Evolutionary conservation across 2,329 filamentous ascomycete species (phyloP).

Genomic region (Rosellinia necatrix): DNA sequence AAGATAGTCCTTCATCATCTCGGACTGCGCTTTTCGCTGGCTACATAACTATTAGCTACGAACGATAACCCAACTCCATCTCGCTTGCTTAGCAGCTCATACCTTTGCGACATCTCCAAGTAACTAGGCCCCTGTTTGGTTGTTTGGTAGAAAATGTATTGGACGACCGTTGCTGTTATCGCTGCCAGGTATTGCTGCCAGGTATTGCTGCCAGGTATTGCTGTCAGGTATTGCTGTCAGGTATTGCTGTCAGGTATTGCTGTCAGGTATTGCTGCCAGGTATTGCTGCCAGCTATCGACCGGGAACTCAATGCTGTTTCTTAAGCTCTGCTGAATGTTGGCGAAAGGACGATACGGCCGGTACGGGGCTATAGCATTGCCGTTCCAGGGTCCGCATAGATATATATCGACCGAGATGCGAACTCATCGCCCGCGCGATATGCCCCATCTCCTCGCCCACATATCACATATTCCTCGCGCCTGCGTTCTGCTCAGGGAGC

Average conservation of each 20-base stretch:
- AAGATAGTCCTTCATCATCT: slow-evolving; percentile 35
- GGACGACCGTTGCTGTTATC: no score
- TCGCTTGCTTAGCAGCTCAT: background rate
- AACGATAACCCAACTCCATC: background rate
- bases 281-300: no score
- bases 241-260: no score
- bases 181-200: no score
- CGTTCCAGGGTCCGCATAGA: background rate
- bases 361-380: background rate
- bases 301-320: background rate
- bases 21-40: slow-evolving; percentile 19
- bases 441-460: slow-evolving; percentile 21
- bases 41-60: slow-evolving; percentile 4
- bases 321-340: background rate
- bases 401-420: slow-evolving; percentile 19
- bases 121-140: background rate
- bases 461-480: slow-evolving; percentile 18
- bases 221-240: no score
- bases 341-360: background rate
- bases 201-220: no score
- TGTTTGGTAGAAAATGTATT: background rate
- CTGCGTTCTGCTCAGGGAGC: slow-evolving; percentile 21
- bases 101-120: slow-evolving; percentile 8
- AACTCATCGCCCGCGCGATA: slow-evolving; percentile 19
- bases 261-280: no score